A percentile compares a stretch with the other conserved stretches of the same genome.
Conservation (phyloP, 768 basidiomycete genomes). For the Leucogyrophana mollusca region DNA sequence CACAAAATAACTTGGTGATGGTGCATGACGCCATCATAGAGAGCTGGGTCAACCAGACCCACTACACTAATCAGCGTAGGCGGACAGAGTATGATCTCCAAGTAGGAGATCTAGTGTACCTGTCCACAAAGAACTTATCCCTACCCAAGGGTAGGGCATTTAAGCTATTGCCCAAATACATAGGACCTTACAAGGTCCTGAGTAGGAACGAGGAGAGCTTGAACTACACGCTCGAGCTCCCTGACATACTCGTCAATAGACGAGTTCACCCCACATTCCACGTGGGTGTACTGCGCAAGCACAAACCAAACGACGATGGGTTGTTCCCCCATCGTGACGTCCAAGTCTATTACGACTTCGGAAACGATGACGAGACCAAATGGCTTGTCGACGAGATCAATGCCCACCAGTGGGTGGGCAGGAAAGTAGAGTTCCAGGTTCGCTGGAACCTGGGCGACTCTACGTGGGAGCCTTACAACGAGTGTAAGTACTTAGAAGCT, state of each 20-base stretch:
- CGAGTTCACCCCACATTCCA: no score
- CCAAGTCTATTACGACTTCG: conserved; percentile 36
- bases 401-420: conserved; percentile 18
- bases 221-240: no score
- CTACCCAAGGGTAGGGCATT: no score
- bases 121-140: conserved; percentile 36
- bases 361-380: conserved; percentile 28
- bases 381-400: conserved; percentile 37
- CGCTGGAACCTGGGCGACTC: conserved; percentile 32
- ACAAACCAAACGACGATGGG: conserved; percentile 28
- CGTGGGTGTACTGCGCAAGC: no score
- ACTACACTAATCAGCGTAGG: no score
- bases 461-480: conserved; percentile 28
- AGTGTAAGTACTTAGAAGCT: conserved; percentile 23
- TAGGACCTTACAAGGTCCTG: no score
- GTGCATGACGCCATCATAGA: no score
- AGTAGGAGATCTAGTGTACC: conserved; percentile 28
- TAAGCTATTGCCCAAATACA: no score
- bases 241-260: no score
- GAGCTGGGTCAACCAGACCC: no score
- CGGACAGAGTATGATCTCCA: conserved; percentile 11
- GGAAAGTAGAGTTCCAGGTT: conserved; percentile 23
- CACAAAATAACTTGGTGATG: no score
- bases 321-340: conserved; percentile 32
- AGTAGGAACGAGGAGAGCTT: no score